Evolutionary conservation across 2,329 filamentous ascomycete genomes (phyloP).

Genomic region (Pyrenochaeta sp.): DNA sequence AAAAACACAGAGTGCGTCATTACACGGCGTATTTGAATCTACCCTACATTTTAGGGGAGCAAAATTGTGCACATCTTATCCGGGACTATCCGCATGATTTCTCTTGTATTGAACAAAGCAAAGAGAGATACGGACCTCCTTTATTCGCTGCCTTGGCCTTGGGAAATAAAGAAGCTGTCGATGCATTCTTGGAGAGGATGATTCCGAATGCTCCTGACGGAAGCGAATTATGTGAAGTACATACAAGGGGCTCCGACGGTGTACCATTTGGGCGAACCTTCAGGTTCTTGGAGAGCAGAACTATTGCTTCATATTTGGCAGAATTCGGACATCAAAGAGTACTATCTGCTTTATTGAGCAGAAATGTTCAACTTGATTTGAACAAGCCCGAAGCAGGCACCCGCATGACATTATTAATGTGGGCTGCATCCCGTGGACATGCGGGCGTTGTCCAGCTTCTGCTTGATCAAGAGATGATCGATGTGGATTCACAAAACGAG

Average conservation of each 20-base stretch:
- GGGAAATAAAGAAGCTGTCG: constrained; percentile 32
- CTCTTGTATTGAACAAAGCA: constrained; percentile 23
- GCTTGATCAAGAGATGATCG: neutral
- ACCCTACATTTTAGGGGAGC: constrained; percentile 21
- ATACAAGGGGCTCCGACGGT: neutral
- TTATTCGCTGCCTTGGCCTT: constrained; percentile 49
- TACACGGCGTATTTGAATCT: constrained; percentile 19
- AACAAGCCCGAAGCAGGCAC: neutral
- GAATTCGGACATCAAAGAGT: constrained; percentile 3
- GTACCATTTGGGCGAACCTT: constrained; percentile 8
- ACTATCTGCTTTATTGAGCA: neutral
- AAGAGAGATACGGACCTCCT: constrained; percentile 41
- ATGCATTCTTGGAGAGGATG: constrained; percentile 6
- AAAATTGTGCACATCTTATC: constrained; percentile 37
- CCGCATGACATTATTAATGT: neutral
- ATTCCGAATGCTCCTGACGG: neutral
- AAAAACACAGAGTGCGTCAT: constrained; percentile 24
- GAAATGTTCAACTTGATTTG: neutral
- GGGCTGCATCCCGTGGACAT: neutral
- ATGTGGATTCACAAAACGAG: neutral
- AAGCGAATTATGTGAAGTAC: neutral
- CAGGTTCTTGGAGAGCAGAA: constrained; percentile 4
- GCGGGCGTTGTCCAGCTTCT: neutral
- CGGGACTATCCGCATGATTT: constrained; percentile 27
- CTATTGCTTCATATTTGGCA: constrained; percentile 2